Evolutionary conservation across 768 basidiomycete genomes (phyloP).

Genomic region (Amanita rimosa): DNA sequence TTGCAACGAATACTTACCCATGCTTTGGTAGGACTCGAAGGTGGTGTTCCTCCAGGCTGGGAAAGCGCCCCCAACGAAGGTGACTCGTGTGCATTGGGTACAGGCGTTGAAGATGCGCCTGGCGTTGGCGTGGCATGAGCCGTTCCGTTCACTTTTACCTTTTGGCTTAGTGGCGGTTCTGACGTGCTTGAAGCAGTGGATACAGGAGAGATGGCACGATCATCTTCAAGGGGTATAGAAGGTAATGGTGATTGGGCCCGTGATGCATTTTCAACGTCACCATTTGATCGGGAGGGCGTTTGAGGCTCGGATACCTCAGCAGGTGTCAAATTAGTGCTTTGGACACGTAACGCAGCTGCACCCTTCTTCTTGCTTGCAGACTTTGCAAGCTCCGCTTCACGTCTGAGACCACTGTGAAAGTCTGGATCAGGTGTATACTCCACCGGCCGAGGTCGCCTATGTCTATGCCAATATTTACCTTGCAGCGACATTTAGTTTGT

Average conservation of each 20-base stretch:
- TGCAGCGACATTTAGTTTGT: conserved; percentile 31
- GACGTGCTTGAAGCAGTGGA: conserved; percentile 65
- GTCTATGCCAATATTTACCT: conserved; percentile 90
- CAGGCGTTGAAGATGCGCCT: conserved; percentile 6
- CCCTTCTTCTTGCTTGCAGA: conserved; percentile 45
- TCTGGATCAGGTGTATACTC: conserved; percentile 70
- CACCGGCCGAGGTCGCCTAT: conserved; percentile 70
- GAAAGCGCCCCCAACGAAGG: conserved; percentile 12
- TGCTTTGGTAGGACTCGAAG: conserved; percentile 20
- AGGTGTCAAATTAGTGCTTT: conserved; percentile 28
- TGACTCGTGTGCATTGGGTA: conserved; percentile 10
- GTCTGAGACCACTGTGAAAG: conserved; percentile 45
- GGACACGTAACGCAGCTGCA: conserved; percentile 36
- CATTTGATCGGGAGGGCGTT: conserved; percentile 33
- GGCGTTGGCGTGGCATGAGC: conserved; percentile 14
- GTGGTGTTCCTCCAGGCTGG: conserved; percentile 12
- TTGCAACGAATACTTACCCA: conserved; percentile 12
- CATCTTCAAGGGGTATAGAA: conserved; percentile 25
- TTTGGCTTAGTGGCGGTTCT: conserved; percentile 64
- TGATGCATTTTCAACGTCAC: conserved; percentile 21
- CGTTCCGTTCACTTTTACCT: conserved; percentile 48
- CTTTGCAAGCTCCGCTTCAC: conserved; percentile 46
- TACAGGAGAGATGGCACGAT: conserved; percentile 57
- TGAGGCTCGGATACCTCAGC: conserved; percentile 36
- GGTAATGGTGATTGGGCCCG: conserved; percentile 12